phyloP scores from a whole-genome alignment of 257 asterid species.

The Anisodus tanguticus region DNA sequence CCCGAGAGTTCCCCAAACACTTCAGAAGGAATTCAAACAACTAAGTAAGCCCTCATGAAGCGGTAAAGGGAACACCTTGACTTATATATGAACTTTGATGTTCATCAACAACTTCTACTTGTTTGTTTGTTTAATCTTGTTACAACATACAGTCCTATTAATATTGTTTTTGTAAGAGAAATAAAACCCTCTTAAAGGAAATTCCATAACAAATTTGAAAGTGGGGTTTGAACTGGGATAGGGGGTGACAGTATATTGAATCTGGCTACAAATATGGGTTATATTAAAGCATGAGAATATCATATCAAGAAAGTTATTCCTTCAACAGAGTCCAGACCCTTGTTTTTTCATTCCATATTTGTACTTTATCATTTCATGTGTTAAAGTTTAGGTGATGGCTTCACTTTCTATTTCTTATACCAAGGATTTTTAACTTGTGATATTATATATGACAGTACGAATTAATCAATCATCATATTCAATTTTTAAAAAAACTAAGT shows the following conservation, averaged over 20 bases:
- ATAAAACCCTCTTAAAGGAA: not conserved
- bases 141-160: not conserved
- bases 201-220: not conserved
- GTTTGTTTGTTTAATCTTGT: not conserved
- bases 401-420: not conserved
- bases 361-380: not conserved
- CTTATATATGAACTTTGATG: too few relatives aligned
- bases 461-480: too few relatives aligned
- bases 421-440: not conserved
- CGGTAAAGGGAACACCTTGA: not conserved
- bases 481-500: not conserved
- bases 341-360: not conserved
- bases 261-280: conserved; percentile 1
- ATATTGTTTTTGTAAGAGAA: not conserved
- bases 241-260: not conserved
- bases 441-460: not conserved
- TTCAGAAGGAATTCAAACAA: not conserved
- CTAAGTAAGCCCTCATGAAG: conserved; percentile 34
- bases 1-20: not conserved
- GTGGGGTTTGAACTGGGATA: not conserved
- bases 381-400: not conserved
- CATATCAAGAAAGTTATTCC: not conserved
- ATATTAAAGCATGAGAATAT: conserved; percentile 27
- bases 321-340: not conserved
- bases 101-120: not conserved